These are phyloP conservation scores for Arabis hirsuta DNA, from an alignment of 345 rosid genomes.

Conservation along the genomic window DNA sequence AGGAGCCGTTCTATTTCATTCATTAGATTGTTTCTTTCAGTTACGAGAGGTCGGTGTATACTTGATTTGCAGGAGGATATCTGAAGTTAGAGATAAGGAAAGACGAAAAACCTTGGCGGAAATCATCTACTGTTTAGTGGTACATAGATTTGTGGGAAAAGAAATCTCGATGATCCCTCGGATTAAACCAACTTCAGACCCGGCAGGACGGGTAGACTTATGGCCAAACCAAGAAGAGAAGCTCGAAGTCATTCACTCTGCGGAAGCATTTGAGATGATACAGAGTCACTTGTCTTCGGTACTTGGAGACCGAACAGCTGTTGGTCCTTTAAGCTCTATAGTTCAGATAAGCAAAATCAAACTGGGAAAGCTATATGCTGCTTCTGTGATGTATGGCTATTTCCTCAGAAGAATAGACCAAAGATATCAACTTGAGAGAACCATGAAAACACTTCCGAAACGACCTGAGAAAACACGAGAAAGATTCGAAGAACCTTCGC, in stretches of 20 bases:
- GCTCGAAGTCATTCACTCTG: slow-evolving; percentile 82
- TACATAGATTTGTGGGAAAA: slow-evolving; percentile 70
- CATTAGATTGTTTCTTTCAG: neutral
- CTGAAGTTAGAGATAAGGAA: slow-evolving; percentile 84
- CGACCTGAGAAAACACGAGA: slow-evolving; percentile 50
- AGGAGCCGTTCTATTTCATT: neutral
- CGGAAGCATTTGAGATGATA: slow-evolving; percentile 95
- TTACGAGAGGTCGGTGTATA: neutral
- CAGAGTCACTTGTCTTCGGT: slow-evolving; percentile 80
- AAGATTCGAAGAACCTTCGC: slow-evolving; percentile 52
- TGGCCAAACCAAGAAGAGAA: slow-evolving; percentile 96
- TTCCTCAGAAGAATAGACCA: slow-evolving; percentile 91
- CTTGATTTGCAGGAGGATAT: slow-evolving; percentile 68
- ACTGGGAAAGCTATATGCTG: slow-evolving; percentile 90
- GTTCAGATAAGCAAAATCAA: slow-evolving; percentile 86
- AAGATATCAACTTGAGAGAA: slow-evolving; percentile 85
- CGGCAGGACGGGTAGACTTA: slow-evolving; percentile 75
- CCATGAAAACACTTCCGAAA: slow-evolving; percentile 81
- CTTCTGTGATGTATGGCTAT: slow-evolving; percentile 89
- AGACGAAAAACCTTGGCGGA: slow-evolving; percentile 68
- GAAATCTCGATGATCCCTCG: slow-evolving; percentile 78
- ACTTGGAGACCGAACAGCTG: slow-evolving; percentile 65
- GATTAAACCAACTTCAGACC: slow-evolving; percentile 70
- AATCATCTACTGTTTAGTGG: slow-evolving; percentile 83
- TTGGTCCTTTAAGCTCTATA: slow-evolving; percentile 72